Base-by-base conservation (phyloP, 139 green algal genomes). In the Diplosphaera chodatii region DNA sequence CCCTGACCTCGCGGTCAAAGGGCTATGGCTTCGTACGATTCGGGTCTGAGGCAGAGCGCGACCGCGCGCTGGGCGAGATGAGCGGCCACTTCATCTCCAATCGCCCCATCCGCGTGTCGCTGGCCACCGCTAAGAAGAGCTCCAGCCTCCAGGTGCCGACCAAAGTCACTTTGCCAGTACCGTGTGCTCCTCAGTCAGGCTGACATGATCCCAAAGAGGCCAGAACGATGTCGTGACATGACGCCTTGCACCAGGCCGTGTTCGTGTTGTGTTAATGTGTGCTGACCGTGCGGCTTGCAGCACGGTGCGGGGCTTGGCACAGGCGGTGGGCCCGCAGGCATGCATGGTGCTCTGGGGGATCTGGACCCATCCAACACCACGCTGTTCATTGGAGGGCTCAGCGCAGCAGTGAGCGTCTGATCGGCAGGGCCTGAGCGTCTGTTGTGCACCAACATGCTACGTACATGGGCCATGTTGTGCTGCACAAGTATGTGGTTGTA, bases 11-110 rank as follows among this genome's bases (percentile, higher is more conserved):
- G 1, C 81, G 91, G 16, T 92, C 85, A 59, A 97, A 97, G 72
- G 94, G 94, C 55, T 99, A 95, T 70, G 94, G 94, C 55, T 99
- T 99, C 80, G 94, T 98, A 28, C 85, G 94, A 8, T 99, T 98
- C 75, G 79, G 71, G 28, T 73, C 72, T 22, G 91, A 97, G 80
- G 68, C 64, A 10, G 90, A 98, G 71, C 79, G 93, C 0, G 91
- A 99, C 80, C 75, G 82, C 4, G 87, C 94, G 0, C 69, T 98
- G 4, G 70, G 33, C 0, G 86, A 95, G 67, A 97, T 98, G 93
- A 89, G 89, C 70, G 93, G 93, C 13, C 75, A 83, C 64, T 86
- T 89, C 63, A 78, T 96, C 27, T 78, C 70, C 65, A 87, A 83
- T 55, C 80, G 88, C 21, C 84, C 89, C 6, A 93, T 96, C 62